These are phyloP conservation scores for Fistulina hepatica DNA, from an alignment of 1,284 basidiomycete species.

Conservation along the genomic window DNA sequence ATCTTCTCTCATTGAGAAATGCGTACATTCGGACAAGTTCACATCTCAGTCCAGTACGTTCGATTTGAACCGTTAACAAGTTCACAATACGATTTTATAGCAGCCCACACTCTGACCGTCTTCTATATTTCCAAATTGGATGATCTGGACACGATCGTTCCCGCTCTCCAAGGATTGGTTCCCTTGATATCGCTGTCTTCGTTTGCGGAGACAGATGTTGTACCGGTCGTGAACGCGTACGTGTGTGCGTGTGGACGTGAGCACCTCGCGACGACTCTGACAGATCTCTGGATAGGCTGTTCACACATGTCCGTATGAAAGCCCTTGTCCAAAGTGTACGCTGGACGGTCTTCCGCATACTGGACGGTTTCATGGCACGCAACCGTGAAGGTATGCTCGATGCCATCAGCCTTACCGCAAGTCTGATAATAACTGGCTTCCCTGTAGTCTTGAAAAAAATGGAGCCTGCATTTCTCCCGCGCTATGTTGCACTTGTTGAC, in stretches of 20 bases:
- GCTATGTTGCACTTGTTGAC: conserved; percentile 75
- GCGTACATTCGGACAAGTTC: conserved; percentile 47
- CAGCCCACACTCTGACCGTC: conserved; percentile 70
- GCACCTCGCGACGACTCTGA: no score
- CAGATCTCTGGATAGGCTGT: conserved; percentile 43
- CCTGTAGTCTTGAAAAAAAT: conserved; percentile 56
- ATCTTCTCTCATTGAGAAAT: conserved; percentile 50
- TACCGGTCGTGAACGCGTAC: conserved; percentile 50
- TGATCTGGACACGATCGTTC: conserved; percentile 72
- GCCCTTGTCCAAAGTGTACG: conserved; percentile 76
- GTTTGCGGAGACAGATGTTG: conserved; percentile 57
- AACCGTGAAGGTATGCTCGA: conserved; percentile 54
- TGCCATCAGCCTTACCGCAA: conserved; percentile 18
- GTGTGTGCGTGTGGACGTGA: not conserved
- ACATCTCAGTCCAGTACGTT: conserved; percentile 73
- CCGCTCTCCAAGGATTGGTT: conserved; percentile 64
- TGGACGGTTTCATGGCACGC: conserved; percentile 70
- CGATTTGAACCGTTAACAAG: conserved; percentile 3
- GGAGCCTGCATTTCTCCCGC: conserved; percentile 62
- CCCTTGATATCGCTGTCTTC: conserved; percentile 62
- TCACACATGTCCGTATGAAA: conserved; percentile 73
- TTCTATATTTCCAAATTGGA: conserved; percentile 87
- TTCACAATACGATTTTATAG: conserved; percentile 1
- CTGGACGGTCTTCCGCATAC: conserved; percentile 71
- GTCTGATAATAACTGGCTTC: conserved; percentile 28